Evolutionary conservation across 1,284 basidiomycete genomes (phyloP).

Genomic region (Boletus sp.): DNA sequence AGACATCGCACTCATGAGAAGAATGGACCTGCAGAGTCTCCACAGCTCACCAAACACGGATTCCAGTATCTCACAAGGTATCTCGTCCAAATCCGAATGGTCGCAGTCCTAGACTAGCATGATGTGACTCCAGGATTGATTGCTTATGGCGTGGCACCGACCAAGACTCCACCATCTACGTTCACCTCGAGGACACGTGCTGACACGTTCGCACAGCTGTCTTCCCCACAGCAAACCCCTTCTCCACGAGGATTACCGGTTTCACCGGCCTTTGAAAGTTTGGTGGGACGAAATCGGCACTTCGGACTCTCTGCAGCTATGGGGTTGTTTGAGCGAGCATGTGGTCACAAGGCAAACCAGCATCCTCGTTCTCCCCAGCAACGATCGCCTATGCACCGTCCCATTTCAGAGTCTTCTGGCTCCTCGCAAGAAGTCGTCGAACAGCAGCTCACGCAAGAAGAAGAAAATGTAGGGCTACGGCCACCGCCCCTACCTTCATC

Average conservation of each 20-base stretch:
- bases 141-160: not conserved
- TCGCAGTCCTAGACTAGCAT: conserved; percentile 11
- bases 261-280: conserved; percentile 41
- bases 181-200: conserved; percentile 2
- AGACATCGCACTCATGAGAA: conserved; percentile 38
- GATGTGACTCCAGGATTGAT: conserved; percentile 14
- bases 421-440: conserved; percentile 39
- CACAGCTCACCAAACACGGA: conserved; percentile 34
- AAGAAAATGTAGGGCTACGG: conserved; percentile 13
- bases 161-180: conserved; percentile 3
- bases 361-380: conserved; percentile 3
- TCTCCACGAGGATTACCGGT: conserved; percentile 19
- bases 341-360: conserved; percentile 15
- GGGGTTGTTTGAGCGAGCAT: conserved; percentile 26
- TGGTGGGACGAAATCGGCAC: conserved; percentile 16
- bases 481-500: conserved; percentile 8
- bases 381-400: conserved; percentile 15
- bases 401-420: conserved; percentile 27
- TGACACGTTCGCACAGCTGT: conserved; percentile 25
- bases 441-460: conserved; percentile 38
- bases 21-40: conserved; percentile 41
- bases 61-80: conserved; percentile 26
- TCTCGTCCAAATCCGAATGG: conserved; percentile 3
- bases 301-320: conserved; percentile 21
- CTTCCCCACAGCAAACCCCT: conserved; percentile 38